Conservation (phyloP, 129 eudicot genomes). For the Dittrichia graveolens region DNA sequence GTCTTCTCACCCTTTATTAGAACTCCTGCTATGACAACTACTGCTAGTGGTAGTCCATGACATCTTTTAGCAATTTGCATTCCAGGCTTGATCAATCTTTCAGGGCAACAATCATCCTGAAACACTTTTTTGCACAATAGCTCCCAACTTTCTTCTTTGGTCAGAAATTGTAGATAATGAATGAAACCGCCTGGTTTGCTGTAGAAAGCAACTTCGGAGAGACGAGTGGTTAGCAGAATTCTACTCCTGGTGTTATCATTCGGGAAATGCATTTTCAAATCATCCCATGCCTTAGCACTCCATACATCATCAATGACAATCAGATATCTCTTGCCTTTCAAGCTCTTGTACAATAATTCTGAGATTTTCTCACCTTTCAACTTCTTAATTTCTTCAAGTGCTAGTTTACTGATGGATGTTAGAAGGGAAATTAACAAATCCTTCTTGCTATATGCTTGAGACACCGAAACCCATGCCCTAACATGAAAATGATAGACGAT, state of each 20-base stretch:
- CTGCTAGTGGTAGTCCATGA: constrained; percentile 42
- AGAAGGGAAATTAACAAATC: constrained; percentile 32
- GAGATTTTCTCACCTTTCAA: constrained; percentile 13
- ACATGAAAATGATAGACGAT: constrained; percentile 26
- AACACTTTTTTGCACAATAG: constrained; percentile 32
- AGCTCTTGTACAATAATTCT: constrained; percentile 20
- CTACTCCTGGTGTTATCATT: constrained; percentile 38
- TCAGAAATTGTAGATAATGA: constrained; percentile 15
- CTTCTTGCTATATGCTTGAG: constrained; percentile 31
- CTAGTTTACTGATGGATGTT: neutral
- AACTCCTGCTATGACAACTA: constrained; percentile 40
- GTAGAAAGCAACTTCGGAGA: constrained; percentile 10
- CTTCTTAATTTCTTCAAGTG: neutral
- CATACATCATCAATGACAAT: constrained; percentile 49
- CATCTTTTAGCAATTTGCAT: constrained; percentile 37
- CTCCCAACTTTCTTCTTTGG: constrained; percentile 39
- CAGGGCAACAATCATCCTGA: constrained; percentile 18
- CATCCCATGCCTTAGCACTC: constrained; percentile 36
- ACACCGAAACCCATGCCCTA: constrained; percentile 39
- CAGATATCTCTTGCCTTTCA: constrained; percentile 33
- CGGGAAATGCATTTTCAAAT: constrained; percentile 34
- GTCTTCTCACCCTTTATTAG: constrained; percentile 16
- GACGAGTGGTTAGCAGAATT: constrained; percentile 37
- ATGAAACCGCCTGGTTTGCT: neutral
- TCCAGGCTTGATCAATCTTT: constrained; percentile 30